Base-by-base conservation (phyloP, 106 monocot species). In the Chionographis japonica region DNA sequence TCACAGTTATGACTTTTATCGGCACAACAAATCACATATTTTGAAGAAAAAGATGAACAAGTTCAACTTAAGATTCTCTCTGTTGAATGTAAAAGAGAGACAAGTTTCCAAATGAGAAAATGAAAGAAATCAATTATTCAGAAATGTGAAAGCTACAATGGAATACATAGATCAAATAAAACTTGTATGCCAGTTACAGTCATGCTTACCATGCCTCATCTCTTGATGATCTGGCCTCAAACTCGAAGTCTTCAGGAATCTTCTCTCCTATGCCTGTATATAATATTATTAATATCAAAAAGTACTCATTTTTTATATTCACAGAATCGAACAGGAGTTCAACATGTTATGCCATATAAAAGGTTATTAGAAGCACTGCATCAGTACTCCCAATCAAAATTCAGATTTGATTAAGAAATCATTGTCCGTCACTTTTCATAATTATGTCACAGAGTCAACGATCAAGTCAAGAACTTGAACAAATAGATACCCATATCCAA, bases 141-240 rank as follows among this genome's bases (percentile, higher is more conserved):
- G 46, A 46, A 46, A 6, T 27, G 5, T 10, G 8, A 46, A 46
- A 46, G 46, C 2, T 6, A 10, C 46, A 46, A 46, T 2, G 8
- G 9, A 46, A 46, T 46, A 6, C 9, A 2, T 46, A 6, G 46
- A 46, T 6, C 5, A 10, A 46, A 6, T 5, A 46, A 46, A 20
- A 58, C 16, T 20, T 20, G 58, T 8, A 17, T 17, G 16, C 4
- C 14, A 18, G 58, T 27, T 1, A 6, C 4, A 58, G 3, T 0
- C 52, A 62, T 11, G 37, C 70, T 63, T 66, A 78, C 78, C 78
- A 78, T 66, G 78, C 78, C 35, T 52, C 50, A 61, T 78, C 78
- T 54, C 64, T 72, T 40, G 50, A 50, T 52, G 78, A 78, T 40
- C 57, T 72, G 53, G 78, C 78, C 41, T 78, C 78, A 55, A 78